Evolutionary conservation across 177 flowering plant species (phyloP), one percentile per base, ranked within the genome.

Genomic region (Vitis hybrid): DNA sequence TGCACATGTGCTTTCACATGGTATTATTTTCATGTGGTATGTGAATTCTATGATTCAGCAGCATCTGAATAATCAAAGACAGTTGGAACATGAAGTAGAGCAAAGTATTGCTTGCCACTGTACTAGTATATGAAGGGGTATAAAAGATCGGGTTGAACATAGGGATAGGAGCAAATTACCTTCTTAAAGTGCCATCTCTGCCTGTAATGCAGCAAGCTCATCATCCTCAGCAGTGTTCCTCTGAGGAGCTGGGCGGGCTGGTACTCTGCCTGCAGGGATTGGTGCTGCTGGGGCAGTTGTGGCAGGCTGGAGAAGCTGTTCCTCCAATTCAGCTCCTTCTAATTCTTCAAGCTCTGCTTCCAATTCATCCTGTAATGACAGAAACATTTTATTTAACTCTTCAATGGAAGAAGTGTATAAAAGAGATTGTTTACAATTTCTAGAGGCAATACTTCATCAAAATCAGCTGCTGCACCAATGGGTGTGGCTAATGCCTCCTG

Each of bases 321-420:
- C 93, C 76, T 92, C 97, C 84, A 92, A 70, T 66, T 92, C 94
- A 62, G 92, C 91, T 35, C 90, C 88, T 73, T 90, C 94, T 60
- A 92, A 72, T 78, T 92, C 97, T 79, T 92, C 95, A 59, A 92
- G 93, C 70, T 92, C 97, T 11, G 95, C 97, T 75, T 90, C 95
- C 77, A 92, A 76, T 76, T 92, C 95, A 85, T 92, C 97, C 97
- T 92, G 83, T 18, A 70, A 74, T 30, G 17, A 48, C 48, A 46
- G 72, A n/a, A 11, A 60, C 18, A 17, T 72, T 69, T 64, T 15
- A 56, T 63, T 5, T 49, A 8, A 9, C 11, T 19, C 8, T 18
- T 12, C 46, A 56, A 13, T n/a, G 27, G 6, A 57, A 60, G 5
- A 5, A 40, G 8, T 40, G 2, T 40, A 40, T 7, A 4, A 40